Conservation (phyloP, 2,329 filamentous ascomycete genomes). For the Penicillium nordicum region DNA sequence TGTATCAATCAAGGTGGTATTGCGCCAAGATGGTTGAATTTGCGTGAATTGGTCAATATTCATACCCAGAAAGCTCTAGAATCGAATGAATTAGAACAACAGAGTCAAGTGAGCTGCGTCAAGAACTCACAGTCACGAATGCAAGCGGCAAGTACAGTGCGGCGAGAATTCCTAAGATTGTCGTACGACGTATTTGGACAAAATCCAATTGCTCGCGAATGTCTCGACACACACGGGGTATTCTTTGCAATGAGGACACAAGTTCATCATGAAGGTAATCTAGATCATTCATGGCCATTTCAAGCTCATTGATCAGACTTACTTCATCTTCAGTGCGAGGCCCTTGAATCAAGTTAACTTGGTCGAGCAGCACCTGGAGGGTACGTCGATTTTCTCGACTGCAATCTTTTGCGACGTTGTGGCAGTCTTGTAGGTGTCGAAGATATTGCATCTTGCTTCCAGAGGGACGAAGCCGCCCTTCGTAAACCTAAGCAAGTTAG, state of each 20-base stretch:
- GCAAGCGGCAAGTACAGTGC: background rate
- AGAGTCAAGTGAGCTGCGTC: background rate
- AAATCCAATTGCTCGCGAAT: background rate
- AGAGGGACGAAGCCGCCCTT: too few species aligned
- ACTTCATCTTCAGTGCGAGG: too few species aligned
- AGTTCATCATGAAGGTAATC: too few species aligned
- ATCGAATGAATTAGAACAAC: background rate
- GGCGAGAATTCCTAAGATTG: background rate
- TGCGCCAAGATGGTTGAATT: background rate
- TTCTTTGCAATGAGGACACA: too few species aligned
- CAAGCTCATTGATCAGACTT: too few species aligned
- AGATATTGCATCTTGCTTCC: too few species aligned
- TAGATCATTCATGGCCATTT: too few species aligned
- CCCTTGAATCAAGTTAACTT: background rate
- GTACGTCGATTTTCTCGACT: background rate
- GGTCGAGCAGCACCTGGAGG: background rate
- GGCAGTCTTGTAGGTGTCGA: too few species aligned
- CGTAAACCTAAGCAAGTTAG: too few species aligned
- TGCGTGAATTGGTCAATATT: background rate
- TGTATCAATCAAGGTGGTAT: background rate
- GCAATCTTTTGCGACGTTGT: background rate
- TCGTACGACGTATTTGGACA: background rate
- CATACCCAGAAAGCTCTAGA: background rate
- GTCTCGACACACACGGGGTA: too few species aligned
- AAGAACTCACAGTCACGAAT: background rate